Conservation (phyloP, 306 rosid species). For the Citrullus amarus region DNA sequence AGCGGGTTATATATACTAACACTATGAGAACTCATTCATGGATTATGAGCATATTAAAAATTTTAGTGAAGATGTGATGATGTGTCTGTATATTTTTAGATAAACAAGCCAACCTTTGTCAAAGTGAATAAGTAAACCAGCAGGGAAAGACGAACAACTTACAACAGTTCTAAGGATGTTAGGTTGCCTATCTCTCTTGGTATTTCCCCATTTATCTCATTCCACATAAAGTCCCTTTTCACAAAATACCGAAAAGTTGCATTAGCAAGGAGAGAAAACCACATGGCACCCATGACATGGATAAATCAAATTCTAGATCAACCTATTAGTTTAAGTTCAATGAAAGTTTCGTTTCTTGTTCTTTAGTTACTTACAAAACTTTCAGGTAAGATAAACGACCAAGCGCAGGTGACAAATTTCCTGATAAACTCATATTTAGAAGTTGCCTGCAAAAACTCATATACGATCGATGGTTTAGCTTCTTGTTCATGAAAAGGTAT, state of each 20-base stretch:
- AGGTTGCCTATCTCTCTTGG: constrained; percentile 80
- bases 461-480: background rate
- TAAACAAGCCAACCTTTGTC: background rate
- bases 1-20: background rate
- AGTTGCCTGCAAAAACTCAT: constrained; percentile 53
- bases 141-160: constrained; percentile 26
- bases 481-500: background rate
- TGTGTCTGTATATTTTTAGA: background rate
- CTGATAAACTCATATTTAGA: constrained; percentile 39
- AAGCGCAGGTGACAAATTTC: constrained; percentile 68
- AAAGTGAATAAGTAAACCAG: background rate
- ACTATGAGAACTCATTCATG: background rate
- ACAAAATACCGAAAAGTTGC: constrained; percentile 14
- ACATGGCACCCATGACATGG: constrained; percentile 5
- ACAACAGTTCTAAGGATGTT: constrained; percentile 58
- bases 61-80: background rate
- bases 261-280: constrained; percentile 19
- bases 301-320: background rate
- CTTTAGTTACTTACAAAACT: constrained; percentile 48
- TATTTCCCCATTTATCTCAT: constrained; percentile 58
- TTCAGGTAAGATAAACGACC: constrained; percentile 43
- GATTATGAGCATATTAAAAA: background rate
- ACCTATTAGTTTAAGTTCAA: background rate
- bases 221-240: constrained; percentile 93
- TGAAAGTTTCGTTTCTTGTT: background rate